Conservation (phyloP, 805 yeast genomes). For the Pichia cabralensis region DNA sequence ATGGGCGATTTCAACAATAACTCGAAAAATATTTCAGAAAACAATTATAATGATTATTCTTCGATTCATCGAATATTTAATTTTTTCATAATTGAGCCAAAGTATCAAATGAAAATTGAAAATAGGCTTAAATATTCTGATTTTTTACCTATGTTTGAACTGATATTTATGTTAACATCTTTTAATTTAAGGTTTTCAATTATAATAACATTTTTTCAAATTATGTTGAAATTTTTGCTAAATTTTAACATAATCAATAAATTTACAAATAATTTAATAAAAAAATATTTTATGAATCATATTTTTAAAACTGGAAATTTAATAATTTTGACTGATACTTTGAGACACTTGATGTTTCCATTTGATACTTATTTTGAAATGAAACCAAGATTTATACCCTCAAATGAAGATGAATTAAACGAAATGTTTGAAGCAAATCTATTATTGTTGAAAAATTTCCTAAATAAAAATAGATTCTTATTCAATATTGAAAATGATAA, state of each 20-base stretch:
- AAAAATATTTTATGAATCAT: conserved; percentile 18
- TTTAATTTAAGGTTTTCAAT: conserved; percentile 6
- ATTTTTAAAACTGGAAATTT: conserved; percentile 15
- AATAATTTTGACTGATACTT: conserved; percentile 7
- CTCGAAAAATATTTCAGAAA: too few relatives aligned
- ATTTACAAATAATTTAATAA: conserved; percentile 16
- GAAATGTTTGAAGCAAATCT: conserved; percentile 10
- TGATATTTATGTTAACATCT: neutral
- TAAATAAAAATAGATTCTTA: too few relatives aligned
- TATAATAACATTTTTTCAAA: conserved; percentile 2
- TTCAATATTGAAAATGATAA: too few relatives aligned
- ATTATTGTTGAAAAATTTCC: conserved; percentile 4
- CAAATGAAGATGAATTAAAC: conserved; percentile 19
- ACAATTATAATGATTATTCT: neutral
- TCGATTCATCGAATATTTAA: neutral
- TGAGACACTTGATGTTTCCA: conserved; percentile 24
- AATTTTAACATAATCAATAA: neutral
- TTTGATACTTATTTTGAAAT: conserved; percentile 19
- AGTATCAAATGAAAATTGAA: neutral
- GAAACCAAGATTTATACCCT: conserved; percentile 23
- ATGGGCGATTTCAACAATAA: neutral
- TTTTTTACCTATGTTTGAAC: conserved; percentile 6
- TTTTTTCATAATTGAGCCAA: conserved; percentile 1
- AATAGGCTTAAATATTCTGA: conserved; percentile 6
- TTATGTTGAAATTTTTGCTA: conserved; percentile 1